phyloP scores from a whole-genome alignment of 2,329 filamentous ascomycete genomes.

The Nemania sp. region DNA sequence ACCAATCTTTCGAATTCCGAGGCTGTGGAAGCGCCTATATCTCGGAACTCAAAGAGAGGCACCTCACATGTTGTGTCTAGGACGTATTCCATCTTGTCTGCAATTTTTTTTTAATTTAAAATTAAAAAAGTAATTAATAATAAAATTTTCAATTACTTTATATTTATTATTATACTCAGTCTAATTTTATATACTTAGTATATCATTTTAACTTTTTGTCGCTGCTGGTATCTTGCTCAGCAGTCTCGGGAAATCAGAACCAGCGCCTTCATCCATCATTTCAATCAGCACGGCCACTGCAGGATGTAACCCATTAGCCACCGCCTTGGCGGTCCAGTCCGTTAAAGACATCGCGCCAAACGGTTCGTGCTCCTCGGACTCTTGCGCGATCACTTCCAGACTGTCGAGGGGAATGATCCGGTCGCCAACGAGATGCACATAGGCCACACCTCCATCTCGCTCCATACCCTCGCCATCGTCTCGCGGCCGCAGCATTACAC shows the following conservation, averaged over 20 bases:
- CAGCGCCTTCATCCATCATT: neutral
- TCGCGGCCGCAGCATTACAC: neutral
- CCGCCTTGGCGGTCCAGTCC: slow-evolving; percentile 9
- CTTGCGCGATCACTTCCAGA: neutral
- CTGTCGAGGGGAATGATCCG: neutral
- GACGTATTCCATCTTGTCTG: too few species aligned
- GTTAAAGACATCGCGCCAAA: neutral
- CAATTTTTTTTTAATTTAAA: too few species aligned
- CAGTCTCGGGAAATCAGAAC: neutral
- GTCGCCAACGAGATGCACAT: neutral
- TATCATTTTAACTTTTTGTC: too few species aligned
- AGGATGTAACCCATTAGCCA: slow-evolving; percentile 15
- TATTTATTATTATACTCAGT: too few species aligned
- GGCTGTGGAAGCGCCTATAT: too few species aligned
- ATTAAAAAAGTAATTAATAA: too few species aligned
- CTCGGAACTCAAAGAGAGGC: too few species aligned
- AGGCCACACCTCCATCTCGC: neutral
- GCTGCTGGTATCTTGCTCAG: too few species aligned
- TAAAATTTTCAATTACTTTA: too few species aligned
- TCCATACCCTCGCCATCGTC: neutral
- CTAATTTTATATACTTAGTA: too few species aligned
- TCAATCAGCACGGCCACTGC: slow-evolving; percentile 16
- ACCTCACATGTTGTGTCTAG: too few species aligned
- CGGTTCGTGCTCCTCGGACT: neutral
- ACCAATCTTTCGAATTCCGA: too few species aligned